phyloP scores from a whole-genome alignment of 2,329 filamentous ascomycete genomes.

The Monilinia polystroma region DNA sequence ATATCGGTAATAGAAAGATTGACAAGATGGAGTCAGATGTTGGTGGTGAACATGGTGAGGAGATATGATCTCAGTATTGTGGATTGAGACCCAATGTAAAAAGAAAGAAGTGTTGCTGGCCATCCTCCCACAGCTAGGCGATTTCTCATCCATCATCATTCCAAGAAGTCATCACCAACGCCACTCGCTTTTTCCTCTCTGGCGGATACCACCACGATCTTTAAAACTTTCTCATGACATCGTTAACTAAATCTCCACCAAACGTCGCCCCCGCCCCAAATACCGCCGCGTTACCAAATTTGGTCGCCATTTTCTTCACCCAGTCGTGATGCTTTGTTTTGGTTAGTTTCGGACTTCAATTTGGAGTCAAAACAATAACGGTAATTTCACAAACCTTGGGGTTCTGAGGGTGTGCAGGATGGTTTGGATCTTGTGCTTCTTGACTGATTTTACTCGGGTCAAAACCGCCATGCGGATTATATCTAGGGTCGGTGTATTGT shows the following conservation, averaged over 20 bases:
- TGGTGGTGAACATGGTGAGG: no score
- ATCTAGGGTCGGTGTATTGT: slow-evolving; percentile 37
- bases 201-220: no score
- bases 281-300: slow-evolving; percentile 38
- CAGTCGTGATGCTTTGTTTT: slow-evolving; percentile 36
- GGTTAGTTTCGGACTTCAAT: neutral
- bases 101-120: no score
- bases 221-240: slow-evolving; percentile 22
- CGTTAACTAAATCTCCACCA: slow-evolving; percentile 33
- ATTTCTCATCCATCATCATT: no score
- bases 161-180: no score
- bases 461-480: slow-evolving; percentile 31
- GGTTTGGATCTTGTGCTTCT: slow-evolving; percentile 37
- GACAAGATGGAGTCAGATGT: no score
- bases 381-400: slow-evolving; percentile 29
- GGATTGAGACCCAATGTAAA: no score
- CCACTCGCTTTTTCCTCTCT: no score
- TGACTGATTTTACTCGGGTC: slow-evolving; percentile 33
- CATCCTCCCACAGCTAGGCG: no score
- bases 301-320: slow-evolving; percentile 34
- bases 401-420: slow-evolving; percentile 39
- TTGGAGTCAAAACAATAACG: neutral
- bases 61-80: no score
- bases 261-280: slow-evolving; percentile 40
- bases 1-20: no score